phyloP scores from a whole-genome alignment of 352 stramenopile species.

The Plasmopara halstedii region DNA sequence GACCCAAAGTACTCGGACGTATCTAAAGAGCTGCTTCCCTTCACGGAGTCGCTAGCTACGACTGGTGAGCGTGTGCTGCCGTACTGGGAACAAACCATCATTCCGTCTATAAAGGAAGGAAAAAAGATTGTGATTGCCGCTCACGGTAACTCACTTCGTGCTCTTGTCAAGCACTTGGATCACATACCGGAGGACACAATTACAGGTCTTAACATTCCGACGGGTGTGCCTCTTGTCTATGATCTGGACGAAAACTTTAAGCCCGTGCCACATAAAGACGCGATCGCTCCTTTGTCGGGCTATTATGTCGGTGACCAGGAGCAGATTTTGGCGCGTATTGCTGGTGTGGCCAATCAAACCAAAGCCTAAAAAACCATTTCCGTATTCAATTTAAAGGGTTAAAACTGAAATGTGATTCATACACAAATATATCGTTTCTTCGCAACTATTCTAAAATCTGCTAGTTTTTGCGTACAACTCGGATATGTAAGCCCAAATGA shows the following conservation, averaged over 20 bases:
- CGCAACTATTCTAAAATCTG: too few species aligned
- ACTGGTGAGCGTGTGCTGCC: constrained; percentile 94
- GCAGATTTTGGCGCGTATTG: constrained; percentile 94
- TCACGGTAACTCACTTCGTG: constrained; percentile 97
- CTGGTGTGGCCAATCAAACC: constrained; percentile 94
- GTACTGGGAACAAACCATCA: constrained; percentile 94
- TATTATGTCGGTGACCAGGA: constrained; percentile 93
- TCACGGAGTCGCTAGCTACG: constrained; percentile 89
- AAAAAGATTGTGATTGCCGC: constrained; percentile 97
- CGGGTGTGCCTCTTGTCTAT: constrained; percentile 94
- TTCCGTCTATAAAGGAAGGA: constrained; percentile 88
- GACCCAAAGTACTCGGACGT: constrained; percentile 91
- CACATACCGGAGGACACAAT: constrained; percentile 96
- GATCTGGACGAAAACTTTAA: constrained; percentile 98
- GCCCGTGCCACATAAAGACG: constrained; percentile 88
- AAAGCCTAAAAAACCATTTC: constrained; percentile 72
- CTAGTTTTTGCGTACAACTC: too few species aligned
- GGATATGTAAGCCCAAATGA: too few species aligned
- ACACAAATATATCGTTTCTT: too few species aligned
- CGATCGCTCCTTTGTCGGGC: constrained; percentile 79
- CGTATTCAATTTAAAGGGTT: too few species aligned
- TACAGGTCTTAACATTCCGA: constrained; percentile 96
- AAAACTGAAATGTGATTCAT: too few species aligned
- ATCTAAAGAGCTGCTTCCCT: constrained; percentile 84
- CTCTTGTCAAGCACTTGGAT: constrained; percentile 98